These are phyloP conservation scores for Colletotrichum shisoi DNA, from an alignment of 2,329 filamentous ascomycete genomes.

Conservation along the genomic window DNA sequence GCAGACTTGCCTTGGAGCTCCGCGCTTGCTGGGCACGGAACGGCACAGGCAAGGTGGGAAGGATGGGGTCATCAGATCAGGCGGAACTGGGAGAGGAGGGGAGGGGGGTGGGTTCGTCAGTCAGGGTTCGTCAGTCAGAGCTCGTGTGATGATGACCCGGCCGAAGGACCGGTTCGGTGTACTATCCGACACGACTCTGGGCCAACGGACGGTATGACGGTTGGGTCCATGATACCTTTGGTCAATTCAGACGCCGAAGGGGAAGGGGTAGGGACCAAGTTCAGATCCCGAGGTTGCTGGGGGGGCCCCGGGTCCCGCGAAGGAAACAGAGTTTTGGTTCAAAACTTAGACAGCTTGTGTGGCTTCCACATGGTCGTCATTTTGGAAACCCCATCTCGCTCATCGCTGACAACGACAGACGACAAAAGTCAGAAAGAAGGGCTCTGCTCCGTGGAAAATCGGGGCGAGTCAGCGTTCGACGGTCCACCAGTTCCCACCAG, in stretches of 20 bases:
- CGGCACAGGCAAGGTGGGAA: conserved; percentile 6
- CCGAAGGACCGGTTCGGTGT: conserved; percentile 16
- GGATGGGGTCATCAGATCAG: not conserved
- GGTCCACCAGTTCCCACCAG: conserved; percentile 36
- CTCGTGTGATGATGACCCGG: conserved; percentile 17
- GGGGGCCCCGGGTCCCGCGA: conserved; percentile 12
- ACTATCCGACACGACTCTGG: conserved; percentile 20
- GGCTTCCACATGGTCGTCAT: conserved; percentile 40
- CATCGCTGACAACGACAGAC: conserved; percentile 32
- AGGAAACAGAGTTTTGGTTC: conserved; percentile 37
- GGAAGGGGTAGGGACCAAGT: conserved; percentile 14
- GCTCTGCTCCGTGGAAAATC: conserved; percentile 31
- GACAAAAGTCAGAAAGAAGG: conserved; percentile 27
- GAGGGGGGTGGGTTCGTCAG: conserved; percentile 2
- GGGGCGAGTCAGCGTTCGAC: conserved; percentile 31
- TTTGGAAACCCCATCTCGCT: conserved; percentile 35
- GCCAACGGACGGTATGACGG: not conserved
- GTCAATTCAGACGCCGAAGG: conserved; percentile 2
- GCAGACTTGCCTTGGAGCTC: conserved; percentile 4
- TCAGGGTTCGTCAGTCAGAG: conserved; percentile 3
- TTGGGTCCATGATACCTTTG: conserved; percentile 9
- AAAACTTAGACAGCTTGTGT: conserved; percentile 32
- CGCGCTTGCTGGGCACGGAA: conserved; percentile 20
- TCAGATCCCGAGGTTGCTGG: conserved; percentile 36
- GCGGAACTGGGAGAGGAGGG: conserved; percentile 1